phyloP scores from a whole-genome alignment of 805 yeast species.

The Cyberlindnera sargentensis region DNA sequence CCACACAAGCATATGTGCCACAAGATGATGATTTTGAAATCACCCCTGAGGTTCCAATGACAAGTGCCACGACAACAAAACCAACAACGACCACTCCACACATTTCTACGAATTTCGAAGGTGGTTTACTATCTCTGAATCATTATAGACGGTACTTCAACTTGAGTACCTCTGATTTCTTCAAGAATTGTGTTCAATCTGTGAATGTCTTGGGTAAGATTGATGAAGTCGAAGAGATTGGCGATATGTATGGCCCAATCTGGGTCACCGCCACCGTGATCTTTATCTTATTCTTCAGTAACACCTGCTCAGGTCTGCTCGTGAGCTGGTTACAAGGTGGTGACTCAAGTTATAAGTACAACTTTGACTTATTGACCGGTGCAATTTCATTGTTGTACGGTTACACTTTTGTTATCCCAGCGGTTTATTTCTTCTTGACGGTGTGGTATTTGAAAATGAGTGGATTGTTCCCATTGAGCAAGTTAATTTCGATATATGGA shows the following conservation, averaged over 20 bases:
- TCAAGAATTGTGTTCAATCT: slow-evolving; percentile 41
- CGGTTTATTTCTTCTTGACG: slow-evolving; percentile 42
- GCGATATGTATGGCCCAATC: slow-evolving; percentile 81
- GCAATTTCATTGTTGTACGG: slow-evolving; percentile 71
- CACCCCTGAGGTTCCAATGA: slow-evolving; percentile 1
- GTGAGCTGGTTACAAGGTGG: slow-evolving; percentile 39
- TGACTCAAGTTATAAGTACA: slow-evolving; percentile 45
- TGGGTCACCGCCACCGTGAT: slow-evolving; percentile 88
- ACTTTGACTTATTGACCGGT: slow-evolving; percentile 55
- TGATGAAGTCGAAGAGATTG: slow-evolving; percentile 35
- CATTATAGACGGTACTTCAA: slow-evolving; percentile 65
- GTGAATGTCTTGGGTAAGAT: slow-evolving; percentile 44
- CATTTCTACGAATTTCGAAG: slow-evolving; percentile 24
- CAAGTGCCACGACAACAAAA: neutral
- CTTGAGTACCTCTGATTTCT: slow-evolving; percentile 57
- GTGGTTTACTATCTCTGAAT: slow-evolving; percentile 46
- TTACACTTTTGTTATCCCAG: slow-evolving; percentile 64
- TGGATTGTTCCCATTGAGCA: slow-evolving; percentile 43
- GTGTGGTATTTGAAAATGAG: slow-evolving; percentile 49
- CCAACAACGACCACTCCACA: slow-evolving; percentile 1
- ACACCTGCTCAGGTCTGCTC: slow-evolving; percentile 62
- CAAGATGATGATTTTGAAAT: slow-evolving; percentile 24
- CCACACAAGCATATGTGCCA: slow-evolving; percentile 28
- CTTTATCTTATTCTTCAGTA: slow-evolving; percentile 65
- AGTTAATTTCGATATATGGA: slow-evolving; percentile 71